Conservation (phyloP, 2,329 filamentous ascomycete genomes). For the Aspergillus oerlinghausenensis region DNA sequence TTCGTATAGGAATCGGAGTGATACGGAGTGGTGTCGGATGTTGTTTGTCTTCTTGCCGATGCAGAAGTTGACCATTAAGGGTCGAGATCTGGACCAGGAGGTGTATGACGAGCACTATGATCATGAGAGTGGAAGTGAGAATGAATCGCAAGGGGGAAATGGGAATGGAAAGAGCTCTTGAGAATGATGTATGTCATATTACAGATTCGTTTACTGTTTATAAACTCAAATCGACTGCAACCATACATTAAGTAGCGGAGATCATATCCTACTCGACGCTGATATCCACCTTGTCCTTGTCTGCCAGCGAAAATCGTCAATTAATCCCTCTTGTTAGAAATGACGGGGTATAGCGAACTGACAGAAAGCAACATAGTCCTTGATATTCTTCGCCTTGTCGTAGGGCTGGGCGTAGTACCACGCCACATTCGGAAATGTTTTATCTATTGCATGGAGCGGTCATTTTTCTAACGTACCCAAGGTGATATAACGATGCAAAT, state of each 20-base stretch:
- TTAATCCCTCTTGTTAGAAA: background rate
- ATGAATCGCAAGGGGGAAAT: background rate
- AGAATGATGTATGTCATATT: background rate
- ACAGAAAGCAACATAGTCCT: conserved; percentile 57
- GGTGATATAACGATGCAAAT: background rate
- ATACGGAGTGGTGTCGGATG: conserved; percentile 25
- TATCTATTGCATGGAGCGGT: conserved; percentile 26
- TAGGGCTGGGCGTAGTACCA: conserved; percentile 56
- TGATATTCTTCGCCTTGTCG: conserved; percentile 48
- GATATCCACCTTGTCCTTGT: conserved; percentile 32
- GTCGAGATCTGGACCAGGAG: conserved; percentile 50
- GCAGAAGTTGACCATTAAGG: conserved; percentile 35
- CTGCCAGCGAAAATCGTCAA: conserved; percentile 12
- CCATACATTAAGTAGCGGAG: background rate
- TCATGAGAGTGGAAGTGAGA: background rate
- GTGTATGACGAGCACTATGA: conserved; percentile 25
- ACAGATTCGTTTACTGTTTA: background rate
- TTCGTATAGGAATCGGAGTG: conserved; percentile 25
- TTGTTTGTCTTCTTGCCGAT: conserved; percentile 32
- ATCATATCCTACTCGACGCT: conserved; percentile 9
- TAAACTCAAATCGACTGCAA: background rate
- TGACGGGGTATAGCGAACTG: conserved; percentile 24
- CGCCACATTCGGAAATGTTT: conserved; percentile 49
- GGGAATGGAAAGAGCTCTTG: background rate
- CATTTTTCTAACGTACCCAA: background rate